Evolutionary conservation across 768 basidiomycete genomes (phyloP), one percentile per base, ranked within the genome.

Genomic region (Boletus rubropictus): DNA sequence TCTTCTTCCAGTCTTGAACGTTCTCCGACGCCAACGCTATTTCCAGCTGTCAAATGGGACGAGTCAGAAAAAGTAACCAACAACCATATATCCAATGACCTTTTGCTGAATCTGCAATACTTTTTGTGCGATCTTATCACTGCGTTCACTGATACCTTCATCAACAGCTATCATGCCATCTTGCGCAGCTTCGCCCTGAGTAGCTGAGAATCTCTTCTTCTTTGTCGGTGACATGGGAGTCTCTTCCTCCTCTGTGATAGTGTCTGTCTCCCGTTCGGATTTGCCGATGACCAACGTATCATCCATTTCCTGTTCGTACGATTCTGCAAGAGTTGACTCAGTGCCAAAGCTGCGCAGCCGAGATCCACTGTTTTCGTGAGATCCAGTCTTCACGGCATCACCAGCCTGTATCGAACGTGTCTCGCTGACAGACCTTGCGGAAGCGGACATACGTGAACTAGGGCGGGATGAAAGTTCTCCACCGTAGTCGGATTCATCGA

Each of bases 41-140:
- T 63, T 91, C 90, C 46, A 93, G 72, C 89, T 92, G 50, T 41
- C 21, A 49, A 28, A 34, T 3, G 21, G 31, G 33, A 17, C 46
- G n/a, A 42, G 35, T 60, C 29, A 61, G 28, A 12, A 34, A 18
- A 18, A 15, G 17, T 21, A 15, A 31, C 10, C 36, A 34, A 41
- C 3, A 18, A 21, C n/a, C n/a, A 43, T 4, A 40, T 18, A n/a
- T 27, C 22, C 21, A 65, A 72, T 45, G 36, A 91, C 92, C 80
- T 94, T 95, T 54, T 87, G 82, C 69, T 95, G 91, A 49, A 96
- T 94, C 65, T 86, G 81, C 39, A 86, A 60, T 38, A 96, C 87
- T 65, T 92, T 90, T 63, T 87, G 81, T 21, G 89, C 85, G 46
- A 96, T 93, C 60, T 79, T 82, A 57, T 94, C 92, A 54, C 86